Evolutionary conservation across 2,329 filamentous ascomycete genomes (phyloP).

Genomic region (Botryotinia narcissicola): DNA sequence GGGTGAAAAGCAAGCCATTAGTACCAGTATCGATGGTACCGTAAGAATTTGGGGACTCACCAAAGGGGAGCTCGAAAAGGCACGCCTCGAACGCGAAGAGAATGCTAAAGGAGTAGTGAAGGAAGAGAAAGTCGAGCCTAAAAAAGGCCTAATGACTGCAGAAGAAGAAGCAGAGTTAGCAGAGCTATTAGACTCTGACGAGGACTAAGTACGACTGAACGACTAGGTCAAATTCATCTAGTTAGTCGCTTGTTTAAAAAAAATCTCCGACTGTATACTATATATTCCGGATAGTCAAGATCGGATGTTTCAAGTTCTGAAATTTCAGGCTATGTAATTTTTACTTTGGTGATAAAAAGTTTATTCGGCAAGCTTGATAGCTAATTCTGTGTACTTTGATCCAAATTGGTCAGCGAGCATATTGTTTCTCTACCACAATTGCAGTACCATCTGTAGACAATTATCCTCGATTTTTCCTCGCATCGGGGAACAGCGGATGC

Average conservation of each 20-base stretch:
- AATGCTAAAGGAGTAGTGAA: slow-evolving; percentile 45
- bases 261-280: neutral
- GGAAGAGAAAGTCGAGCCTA: slow-evolving; percentile 44
- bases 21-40: slow-evolving; percentile 87
- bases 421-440: neutral
- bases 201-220: slow-evolving; percentile 46
- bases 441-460: neutral
- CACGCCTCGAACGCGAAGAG: slow-evolving; percentile 49
- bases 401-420: neutral
- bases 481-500: neutral
- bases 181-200: slow-evolving; percentile 76
- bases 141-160: slow-evolving; percentile 64
- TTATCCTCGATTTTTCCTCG: neutral
- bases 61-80: slow-evolving; percentile 57
- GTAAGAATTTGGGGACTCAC: slow-evolving; percentile 79
- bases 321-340: neutral
- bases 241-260: neutral
- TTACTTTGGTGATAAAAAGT: neutral
- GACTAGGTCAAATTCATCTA: neutral
- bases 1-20: slow-evolving; percentile 59
- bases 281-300: neutral
- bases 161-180: slow-evolving; percentile 93
- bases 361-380: neutral
- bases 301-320: neutral
- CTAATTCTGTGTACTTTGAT: neutral